Conservation (phyloP, 1,284 basidiomycete species). For the Takashimella koratensis region DNA sequence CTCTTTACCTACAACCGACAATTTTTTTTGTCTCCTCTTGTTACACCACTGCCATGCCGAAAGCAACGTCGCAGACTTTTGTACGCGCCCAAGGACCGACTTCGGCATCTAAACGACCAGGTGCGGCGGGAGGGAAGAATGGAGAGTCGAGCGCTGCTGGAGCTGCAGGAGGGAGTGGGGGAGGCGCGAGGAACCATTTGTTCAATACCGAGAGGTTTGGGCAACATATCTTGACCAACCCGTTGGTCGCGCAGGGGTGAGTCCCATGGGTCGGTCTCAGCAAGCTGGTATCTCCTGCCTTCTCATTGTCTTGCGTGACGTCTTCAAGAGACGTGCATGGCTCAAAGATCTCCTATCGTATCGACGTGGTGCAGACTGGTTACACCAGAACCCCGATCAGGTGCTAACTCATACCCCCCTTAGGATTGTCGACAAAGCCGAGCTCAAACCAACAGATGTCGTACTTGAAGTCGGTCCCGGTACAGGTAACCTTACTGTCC, state of each 20-base stretch:
- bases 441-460: slow-evolving; percentile 88
- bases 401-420: no score
- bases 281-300: no score
- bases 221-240: slow-evolving; percentile 96
- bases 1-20: no score
- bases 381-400: no score
- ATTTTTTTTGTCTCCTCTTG: no score
- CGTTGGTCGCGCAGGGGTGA: slow-evolving; percentile 79
- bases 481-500: slow-evolving; percentile 93
- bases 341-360: no score
- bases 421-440: slow-evolving; percentile 85
- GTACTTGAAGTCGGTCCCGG: slow-evolving; percentile 98
- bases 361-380: no score
- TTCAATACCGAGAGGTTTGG: slow-evolving; percentile 94
- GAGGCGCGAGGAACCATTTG: slow-evolving; percentile 65
- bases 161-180: slow-evolving; percentile 55
- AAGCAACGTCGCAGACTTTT: slow-evolving; percentile 81
- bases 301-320: no score
- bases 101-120: slow-evolving; percentile 31
- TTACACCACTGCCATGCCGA: slow-evolving; percentile 75
- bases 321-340: no score
- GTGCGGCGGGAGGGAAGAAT: slow-evolving; percentile 14
- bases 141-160: slow-evolving; percentile 29
- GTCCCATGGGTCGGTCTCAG: background rate
- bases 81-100: slow-evolving; percentile 69